Evolutionary conservation across 257 asterid species (phyloP).

Genomic region (Solanum peruvianum): DNA sequence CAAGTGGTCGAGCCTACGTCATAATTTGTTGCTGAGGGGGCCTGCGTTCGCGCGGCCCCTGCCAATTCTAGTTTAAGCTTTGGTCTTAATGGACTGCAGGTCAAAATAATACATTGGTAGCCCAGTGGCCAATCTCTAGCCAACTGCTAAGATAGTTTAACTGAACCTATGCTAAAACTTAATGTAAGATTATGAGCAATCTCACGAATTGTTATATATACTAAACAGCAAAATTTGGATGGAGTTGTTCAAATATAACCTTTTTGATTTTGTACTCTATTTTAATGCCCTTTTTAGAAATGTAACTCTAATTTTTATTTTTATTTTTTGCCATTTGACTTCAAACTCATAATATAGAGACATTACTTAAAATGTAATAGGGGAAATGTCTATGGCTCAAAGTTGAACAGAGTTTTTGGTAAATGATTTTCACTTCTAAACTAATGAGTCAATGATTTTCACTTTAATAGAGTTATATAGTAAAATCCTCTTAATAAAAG

Average conservation of each 20-base stretch:
- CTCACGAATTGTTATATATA: no score
- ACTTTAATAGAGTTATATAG: neutral
- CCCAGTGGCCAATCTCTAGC: no score
- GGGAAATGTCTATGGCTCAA: neutral
- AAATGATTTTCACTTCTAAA: neutral
- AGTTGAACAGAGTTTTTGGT: neutral
- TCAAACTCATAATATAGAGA: neutral
- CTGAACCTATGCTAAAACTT: no score
- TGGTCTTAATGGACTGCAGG: neutral
- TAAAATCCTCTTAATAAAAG: neutral
- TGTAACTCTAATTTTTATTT: neutral
- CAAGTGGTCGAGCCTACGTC: constrained; percentile 20
- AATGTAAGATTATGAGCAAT: no score
- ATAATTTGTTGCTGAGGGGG: constrained; percentile 5
- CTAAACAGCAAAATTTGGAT: no score
- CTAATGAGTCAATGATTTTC: neutral
- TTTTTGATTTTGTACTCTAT: accelerated
- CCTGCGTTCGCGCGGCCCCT: constrained; percentile 11
- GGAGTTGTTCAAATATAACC: neutral
- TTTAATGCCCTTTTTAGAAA: neutral
- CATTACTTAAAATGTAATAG: neutral
- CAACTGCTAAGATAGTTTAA: no score
- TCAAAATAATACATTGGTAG: no score
- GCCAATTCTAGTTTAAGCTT: neutral
- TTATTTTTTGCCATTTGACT: no score